Evolutionary conservation across 768 basidiomycete genomes (phyloP).

Genomic region (Dioszegia crocea): DNA sequence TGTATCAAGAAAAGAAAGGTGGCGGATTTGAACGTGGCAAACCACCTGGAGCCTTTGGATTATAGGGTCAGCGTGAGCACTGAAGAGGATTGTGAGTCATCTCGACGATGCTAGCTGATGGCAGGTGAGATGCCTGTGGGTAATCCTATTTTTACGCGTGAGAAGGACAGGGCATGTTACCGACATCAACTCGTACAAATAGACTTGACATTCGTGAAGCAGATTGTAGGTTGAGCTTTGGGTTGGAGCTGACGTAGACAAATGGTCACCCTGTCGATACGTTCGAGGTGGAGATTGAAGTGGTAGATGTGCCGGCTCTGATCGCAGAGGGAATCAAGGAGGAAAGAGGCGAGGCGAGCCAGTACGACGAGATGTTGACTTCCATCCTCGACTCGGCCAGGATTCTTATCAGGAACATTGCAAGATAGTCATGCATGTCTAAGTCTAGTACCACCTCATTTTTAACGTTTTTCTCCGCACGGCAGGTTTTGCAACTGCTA

Average conservation of each 20-base stretch:
- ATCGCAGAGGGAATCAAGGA: slow-evolving; percentile 68
- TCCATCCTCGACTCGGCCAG: slow-evolving; percentile 90
- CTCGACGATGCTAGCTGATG: background rate
- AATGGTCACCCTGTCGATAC: slow-evolving; percentile 49
- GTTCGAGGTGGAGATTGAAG: slow-evolving; percentile 88
- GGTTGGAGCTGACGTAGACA: background rate
- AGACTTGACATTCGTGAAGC: slow-evolving; percentile 84
- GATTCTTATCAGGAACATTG: slow-evolving; percentile 76
- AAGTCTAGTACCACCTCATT: slow-evolving; percentile 44
- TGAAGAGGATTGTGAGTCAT: slow-evolving; percentile 74
- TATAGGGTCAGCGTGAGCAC: slow-evolving; percentile 89
- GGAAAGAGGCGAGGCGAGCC: slow-evolving; percentile 59
- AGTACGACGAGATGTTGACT: slow-evolving; percentile 86
- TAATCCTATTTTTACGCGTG: slow-evolving; percentile 45
- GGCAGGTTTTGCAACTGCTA: slow-evolving; percentile 76
- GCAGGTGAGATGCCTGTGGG: slow-evolving; percentile 34
- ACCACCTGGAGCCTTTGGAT: slow-evolving; percentile 76
- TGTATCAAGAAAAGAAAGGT: slow-evolving; percentile 73
- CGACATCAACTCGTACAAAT: slow-evolving; percentile 87
- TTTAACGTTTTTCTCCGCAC: slow-evolving; percentile 53
- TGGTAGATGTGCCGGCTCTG: slow-evolving; percentile 65
- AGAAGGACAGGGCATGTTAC: slow-evolving; percentile 90
- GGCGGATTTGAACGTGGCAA: slow-evolving; percentile 80
- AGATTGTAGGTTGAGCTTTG: background rate
- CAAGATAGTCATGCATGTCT: slow-evolving; percentile 5